Base-by-base conservation (phyloP, 2,329 filamentous ascomycete species). In the Zymoseptoria ardabiliae region DNA sequence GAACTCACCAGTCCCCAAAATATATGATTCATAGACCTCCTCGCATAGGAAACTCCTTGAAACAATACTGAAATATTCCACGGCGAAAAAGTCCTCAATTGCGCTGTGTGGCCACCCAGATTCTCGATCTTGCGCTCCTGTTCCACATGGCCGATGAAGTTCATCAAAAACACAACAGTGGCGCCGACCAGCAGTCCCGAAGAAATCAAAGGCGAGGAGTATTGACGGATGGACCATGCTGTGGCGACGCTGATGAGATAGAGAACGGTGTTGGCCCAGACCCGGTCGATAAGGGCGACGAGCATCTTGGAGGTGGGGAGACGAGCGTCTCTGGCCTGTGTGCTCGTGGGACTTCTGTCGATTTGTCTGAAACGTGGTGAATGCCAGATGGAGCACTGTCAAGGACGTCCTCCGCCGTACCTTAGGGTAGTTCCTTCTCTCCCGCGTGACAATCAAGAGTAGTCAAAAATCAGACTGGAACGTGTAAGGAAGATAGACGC, bases 21-120 rank as follows among this genome's bases (percentile, higher is more conserved):
- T 61, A 2, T 60, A 50, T 52, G 69, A 65, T 52, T 82, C 75
- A 28, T 73, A 73, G 51, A 90, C 68, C n/a, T 81, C 80, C n/a
- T 74, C 70, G 66, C 76, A 78, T 30, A 91, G 75, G 61, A 90
- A 77, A 64, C 89, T 87, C 50, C 92, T 64, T 86, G 88, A 49
- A 70, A 71, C 1, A 78, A 78, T 6, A 74, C 65, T 58, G 73
- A 76, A 3, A 71, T 73, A 2, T 64, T 69, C 51, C 28, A 53
- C 9, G 28, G 51, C 20, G 22, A 53, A 23, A 13, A 28, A 6
- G 51, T 53, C 51, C 13, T 19, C 51, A 53, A 25, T 25, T 69
- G 59, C 1, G 76, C 73, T 2, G 77, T 87, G 61, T 74, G 75
- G 19, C 70, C 69, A 49, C 79, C 79, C 3, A 80, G 72, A 13